Base-by-base conservation (phyloP, 2,329 filamentous ascomycete species). In the Didymellaceae sp. region DNA sequence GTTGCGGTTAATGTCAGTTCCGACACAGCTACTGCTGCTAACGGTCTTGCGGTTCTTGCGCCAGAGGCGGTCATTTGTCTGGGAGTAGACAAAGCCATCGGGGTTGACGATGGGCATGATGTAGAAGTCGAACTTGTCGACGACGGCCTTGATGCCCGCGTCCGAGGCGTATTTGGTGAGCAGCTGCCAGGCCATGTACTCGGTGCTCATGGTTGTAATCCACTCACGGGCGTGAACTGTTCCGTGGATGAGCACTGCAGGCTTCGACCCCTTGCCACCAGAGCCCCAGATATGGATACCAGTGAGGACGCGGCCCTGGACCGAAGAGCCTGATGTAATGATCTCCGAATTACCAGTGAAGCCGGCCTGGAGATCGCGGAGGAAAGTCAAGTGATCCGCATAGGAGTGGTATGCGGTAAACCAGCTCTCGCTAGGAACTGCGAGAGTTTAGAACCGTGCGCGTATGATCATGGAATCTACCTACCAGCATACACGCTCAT, bases 1-100 rank as follows among this genome's bases (percentile, higher is more conserved):
- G 63, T 74, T 74, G 30, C 72, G 68, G 61, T 74, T 74, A 58
- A 70, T 72, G 48, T 74, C 72, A 11, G 66, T 64, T 30, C 72
- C 72, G 33, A 71, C 55, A 45, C 72, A 74, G 28, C 58, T 58
- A 54, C 54, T 67, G 16, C 62, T 57, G 41, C 59, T 63, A 10
- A 68, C 61, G 11, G 63, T 66, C 47, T 73, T 68, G 25, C 72
- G 65, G 58, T 74, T 74, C 62, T 74, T 74, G 51, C 72, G 67
- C 72, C 72, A 74, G 26, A 74, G 63, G 45, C 72, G 70, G 45
- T 74, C 69, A n/a, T 54, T 72, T 7, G 70, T 73, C 33, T 74
- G 72, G 9, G 62, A 55, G 60, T 74, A 74, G 34, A 68, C 63
- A 49, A 74, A 74, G n/a, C 71, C 68, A 49, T 59, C 56, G 11